phyloP scores from a whole-genome alignment of 257 asterid genomes.

The Datura wrightii region DNA sequence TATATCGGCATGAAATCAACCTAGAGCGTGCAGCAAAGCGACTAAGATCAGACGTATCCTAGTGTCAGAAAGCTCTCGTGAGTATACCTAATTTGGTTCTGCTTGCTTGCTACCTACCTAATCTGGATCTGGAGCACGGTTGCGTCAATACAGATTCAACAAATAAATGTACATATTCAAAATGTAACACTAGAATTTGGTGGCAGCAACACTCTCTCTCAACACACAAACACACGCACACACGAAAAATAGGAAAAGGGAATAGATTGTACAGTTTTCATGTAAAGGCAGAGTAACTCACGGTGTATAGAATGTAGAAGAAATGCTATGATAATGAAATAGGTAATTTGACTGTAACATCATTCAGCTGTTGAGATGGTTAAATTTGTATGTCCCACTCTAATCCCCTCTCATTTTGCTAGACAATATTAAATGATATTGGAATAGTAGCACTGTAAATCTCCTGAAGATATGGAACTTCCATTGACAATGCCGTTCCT shows the following conservation, averaged over 20 bases:
- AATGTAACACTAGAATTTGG: neutral
- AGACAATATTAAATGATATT: neutral
- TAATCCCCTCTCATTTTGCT: conserved; percentile 7
- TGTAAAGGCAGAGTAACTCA: neutral
- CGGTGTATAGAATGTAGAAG: neutral
- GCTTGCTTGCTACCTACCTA: conserved; percentile 16
- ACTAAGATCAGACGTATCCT: conserved; percentile 50
- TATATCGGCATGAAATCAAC: conserved; percentile 60
- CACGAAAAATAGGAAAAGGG: neutral
- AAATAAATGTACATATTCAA: neutral
- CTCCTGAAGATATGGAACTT: neutral
- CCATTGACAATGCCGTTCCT: neutral
- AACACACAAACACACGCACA: neutral
- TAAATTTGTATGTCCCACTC: neutral
- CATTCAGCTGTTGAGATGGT: neutral
- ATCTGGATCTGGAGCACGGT: neutral
- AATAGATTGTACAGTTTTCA: neutral
- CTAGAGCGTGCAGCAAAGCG: conserved; percentile 61
- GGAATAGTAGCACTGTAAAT: neutral
- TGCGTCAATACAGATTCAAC: neutral
- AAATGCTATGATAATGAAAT: neutral
- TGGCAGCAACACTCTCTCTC: neutral
- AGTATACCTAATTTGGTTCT: neutral
- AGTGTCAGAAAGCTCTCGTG: conserved; percentile 8
- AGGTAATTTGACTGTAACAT: neutral